These are phyloP conservation scores for Candida krabiensis DNA, from an alignment of 805 yeast genomes.

Conservation along the genomic window DNA sequence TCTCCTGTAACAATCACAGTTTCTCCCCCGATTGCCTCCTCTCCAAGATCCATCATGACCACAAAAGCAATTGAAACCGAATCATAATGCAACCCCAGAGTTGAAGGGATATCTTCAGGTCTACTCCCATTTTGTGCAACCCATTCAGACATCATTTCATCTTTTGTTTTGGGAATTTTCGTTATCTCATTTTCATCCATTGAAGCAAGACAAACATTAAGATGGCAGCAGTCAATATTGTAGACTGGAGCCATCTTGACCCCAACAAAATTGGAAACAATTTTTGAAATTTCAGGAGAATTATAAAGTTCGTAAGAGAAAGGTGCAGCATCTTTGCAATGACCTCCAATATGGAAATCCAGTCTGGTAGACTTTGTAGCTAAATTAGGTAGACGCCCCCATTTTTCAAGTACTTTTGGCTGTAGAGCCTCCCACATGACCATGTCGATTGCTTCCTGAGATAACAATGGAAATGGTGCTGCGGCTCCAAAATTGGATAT, in stretches of 20 bases:
- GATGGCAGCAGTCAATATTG: slow-evolving; percentile 50
- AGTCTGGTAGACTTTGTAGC: slow-evolving; percentile 26
- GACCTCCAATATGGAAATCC: slow-evolving; percentile 48
- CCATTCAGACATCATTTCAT: slow-evolving; percentile 9
- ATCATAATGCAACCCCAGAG: slow-evolving; percentile 46
- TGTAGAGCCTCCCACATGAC: slow-evolving; percentile 50
- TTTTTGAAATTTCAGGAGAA: slow-evolving; percentile 46
- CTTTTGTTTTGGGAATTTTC: slow-evolving; percentile 8
- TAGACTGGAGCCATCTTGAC: slow-evolving; percentile 43
- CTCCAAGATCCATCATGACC: slow-evolving; percentile 44
- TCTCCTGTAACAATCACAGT: slow-evolving; percentile 43
- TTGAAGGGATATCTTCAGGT: slow-evolving; percentile 38
- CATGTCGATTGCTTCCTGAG: slow-evolving; percentile 52
- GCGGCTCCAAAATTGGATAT: slow-evolving; percentile 39
- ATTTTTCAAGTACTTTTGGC: slow-evolving; percentile 39
- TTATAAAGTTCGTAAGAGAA: slow-evolving; percentile 50
- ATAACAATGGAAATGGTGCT: slow-evolving; percentile 55
- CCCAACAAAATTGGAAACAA: slow-evolving; percentile 48
- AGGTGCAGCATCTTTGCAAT: slow-evolving; percentile 36
- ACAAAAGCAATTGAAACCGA: slow-evolving; percentile 45
- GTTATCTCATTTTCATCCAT: slow-evolving; percentile 9
- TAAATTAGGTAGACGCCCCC: slow-evolving; percentile 38
- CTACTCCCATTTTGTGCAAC: slow-evolving; percentile 14
- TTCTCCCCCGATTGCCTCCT: slow-evolving; percentile 48
- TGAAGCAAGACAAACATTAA: slow-evolving; percentile 41